Percentiles rank a stretch among this genome's conserved stretches.
Conservation (phyloP, 2,329 filamentous ascomycete genomes). For the Thielaviopsis euricoi region DNA sequence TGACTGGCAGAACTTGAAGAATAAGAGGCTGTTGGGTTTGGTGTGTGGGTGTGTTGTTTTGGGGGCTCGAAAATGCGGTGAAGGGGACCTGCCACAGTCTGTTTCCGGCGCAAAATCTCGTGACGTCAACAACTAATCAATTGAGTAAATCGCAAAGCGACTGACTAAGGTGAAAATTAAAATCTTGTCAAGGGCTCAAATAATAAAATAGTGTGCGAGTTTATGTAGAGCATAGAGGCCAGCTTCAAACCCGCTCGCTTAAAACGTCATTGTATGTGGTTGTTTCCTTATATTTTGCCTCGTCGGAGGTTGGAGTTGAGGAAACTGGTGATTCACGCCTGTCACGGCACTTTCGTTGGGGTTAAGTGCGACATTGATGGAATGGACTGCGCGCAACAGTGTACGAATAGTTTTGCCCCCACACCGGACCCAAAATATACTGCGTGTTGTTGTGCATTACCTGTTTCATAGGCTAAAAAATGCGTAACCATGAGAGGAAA, state of each 20-base stretch:
- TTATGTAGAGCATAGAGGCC: background rate
- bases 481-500: no score
- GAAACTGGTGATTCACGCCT: slow-evolving; percentile 2
- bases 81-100: background rate
- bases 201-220: background rate
- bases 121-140: background rate
- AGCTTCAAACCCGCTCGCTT: background rate
- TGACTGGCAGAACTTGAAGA: background rate
- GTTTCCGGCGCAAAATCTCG: background rate
- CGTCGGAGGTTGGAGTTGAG: background rate
- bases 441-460: no score
- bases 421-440: no score
- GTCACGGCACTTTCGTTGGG: slow-evolving; percentile 3
- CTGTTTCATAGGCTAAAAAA: no score
- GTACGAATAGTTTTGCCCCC: background rate
- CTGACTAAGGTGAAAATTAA: background rate
- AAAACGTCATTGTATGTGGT: background rate
- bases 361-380: background rate
- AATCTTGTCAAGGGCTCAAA: background rate
- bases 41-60: no score
- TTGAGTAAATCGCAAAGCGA: background rate
- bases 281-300: background rate
- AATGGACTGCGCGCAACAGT: background rate
- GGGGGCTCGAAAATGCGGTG: background rate
- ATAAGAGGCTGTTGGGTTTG: background rate